These are phyloP conservation scores for Purpureocillium takamizusanense DNA, from an alignment of 2,329 filamentous ascomycete species.

Conservation along the genomic window DNA sequence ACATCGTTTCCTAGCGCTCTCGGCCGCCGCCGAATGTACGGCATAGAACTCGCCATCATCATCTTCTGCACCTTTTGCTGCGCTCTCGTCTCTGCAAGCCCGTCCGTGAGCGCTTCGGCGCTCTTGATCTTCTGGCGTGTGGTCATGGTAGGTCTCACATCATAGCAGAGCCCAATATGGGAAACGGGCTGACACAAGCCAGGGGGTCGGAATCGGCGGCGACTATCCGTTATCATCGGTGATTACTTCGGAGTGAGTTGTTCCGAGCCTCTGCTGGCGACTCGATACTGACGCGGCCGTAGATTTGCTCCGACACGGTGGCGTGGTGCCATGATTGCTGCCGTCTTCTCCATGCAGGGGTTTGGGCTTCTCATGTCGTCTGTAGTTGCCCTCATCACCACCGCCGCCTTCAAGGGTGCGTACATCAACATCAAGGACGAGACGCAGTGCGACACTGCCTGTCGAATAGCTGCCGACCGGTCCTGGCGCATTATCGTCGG, in stretches of 20 bases:
- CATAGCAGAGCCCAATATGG: not conserved
- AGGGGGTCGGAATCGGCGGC: constrained; percentile 68
- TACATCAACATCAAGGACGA: constrained; percentile 33
- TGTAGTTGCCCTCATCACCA: constrained; percentile 61
- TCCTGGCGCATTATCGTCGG: constrained; percentile 78
- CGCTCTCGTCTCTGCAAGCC: constrained; percentile 51
- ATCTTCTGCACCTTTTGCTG: constrained; percentile 62
- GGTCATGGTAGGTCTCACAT: constrained; percentile 45
- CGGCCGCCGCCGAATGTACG: constrained; percentile 76
- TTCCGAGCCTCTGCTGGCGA: not conserved
- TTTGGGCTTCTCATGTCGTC: constrained; percentile 68
- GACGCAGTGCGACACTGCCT: constrained; percentile 47
- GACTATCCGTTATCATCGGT: constrained; percentile 76
- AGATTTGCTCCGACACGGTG: constrained; percentile 74
- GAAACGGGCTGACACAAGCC: constrained; percentile 3
- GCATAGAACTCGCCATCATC: constrained; percentile 65
- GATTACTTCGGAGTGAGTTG: constrained; percentile 62
- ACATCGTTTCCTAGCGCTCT: constrained; percentile 32
- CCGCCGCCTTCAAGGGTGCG: constrained; percentile 49
- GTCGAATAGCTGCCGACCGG: constrained; percentile 63
- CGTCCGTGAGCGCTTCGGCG: constrained; percentile 48
- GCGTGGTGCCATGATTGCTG: constrained; percentile 75
- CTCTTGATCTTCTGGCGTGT: constrained; percentile 68
- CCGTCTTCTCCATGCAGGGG: constrained; percentile 80
- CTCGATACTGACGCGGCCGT: not conserved